Evolutionary conservation across 2,329 filamentous ascomycete genomes (phyloP).

Genomic region (Pyrenophora tritici-repentis): DNA sequence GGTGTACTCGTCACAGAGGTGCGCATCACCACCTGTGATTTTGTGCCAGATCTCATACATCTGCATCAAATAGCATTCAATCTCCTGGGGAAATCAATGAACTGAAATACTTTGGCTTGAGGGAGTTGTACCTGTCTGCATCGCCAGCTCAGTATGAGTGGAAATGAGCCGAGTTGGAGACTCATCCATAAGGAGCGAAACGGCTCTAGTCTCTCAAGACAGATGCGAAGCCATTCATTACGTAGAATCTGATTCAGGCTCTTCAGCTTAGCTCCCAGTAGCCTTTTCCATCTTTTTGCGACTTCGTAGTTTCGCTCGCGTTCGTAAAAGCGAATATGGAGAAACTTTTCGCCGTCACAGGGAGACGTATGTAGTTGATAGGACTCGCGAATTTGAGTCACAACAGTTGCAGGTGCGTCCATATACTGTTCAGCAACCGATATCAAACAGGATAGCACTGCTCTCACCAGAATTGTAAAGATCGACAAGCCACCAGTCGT

Average conservation of each 20-base stretch:
- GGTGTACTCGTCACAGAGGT: constrained; percentile 14
- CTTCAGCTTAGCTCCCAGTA: constrained; percentile 14
- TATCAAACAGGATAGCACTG: background rate
- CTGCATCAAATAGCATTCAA: constrained; percentile 11
- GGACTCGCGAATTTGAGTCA: constrained; percentile 6
- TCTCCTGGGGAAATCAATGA: constrained; percentile 10
- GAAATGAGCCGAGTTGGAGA: constrained; percentile 16
- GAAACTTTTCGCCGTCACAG: constrained; percentile 16
- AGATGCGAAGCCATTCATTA: constrained; percentile 14
- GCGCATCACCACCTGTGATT: constrained; percentile 4
- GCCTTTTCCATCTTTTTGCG: constrained; percentile 1
- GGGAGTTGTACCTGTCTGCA: constrained; percentile 10
- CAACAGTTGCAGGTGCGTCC: constrained; percentile 1
- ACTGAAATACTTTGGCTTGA: background rate
- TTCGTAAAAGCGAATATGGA: constrained; percentile 15
- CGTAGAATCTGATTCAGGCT: constrained; percentile 13
- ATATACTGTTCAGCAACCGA: constrained; percentile 1
- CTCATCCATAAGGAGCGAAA: constrained; percentile 11
- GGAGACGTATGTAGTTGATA: constrained; percentile 8
- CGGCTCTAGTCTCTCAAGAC: constrained; percentile 14
- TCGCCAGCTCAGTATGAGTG: constrained; percentile 13
- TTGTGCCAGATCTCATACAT: constrained; percentile 12
- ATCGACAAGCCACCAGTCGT: constrained; percentile 16
- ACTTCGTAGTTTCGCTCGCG: constrained; percentile 4
- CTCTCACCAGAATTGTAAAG: constrained; percentile 16